Conservation (phyloP, 2,329 filamentous ascomycete genomes). For the Colletotrichum cuscutae region DNA sequence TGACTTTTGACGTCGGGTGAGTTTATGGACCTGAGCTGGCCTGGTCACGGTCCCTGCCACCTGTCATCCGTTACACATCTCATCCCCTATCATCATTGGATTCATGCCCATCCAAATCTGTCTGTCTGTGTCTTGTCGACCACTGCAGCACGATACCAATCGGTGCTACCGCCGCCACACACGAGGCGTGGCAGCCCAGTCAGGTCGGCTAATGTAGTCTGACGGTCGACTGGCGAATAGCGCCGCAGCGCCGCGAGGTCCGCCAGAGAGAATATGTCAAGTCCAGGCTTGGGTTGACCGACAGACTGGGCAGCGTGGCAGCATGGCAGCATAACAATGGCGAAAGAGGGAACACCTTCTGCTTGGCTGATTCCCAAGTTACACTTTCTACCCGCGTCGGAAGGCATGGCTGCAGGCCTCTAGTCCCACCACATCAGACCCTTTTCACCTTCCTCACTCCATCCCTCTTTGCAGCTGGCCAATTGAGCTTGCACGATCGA, state of each 20-base stretch:
- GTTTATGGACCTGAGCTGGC: not conserved
- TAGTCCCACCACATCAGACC: conserved; percentile 10
- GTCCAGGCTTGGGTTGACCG: not conserved
- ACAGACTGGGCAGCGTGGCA: not conserved
- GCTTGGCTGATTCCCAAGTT: conserved; percentile 22
- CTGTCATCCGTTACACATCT: not conserved
- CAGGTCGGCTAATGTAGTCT: conserved; percentile 3
- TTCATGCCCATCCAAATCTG: not conserved
- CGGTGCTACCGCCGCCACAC: not conserved
- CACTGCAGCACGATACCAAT: not conserved
- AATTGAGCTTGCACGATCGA: conserved; percentile 3
- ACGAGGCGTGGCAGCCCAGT: not conserved
- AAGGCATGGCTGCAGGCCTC: conserved; percentile 23
- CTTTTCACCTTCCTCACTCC: conserved; percentile 2
- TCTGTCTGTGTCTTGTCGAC: not conserved
- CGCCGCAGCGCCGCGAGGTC: not conserved
- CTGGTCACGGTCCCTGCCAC: not conserved
- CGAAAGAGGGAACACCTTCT: not conserved
- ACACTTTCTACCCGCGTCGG: conserved; percentile 18
- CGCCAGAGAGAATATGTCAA: conserved; percentile 6
- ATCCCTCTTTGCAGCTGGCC: not conserved
- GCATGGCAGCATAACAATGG: not conserved
- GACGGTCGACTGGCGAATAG: not conserved
- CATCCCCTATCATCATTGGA: not conserved
- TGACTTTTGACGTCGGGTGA: not conserved